Conservation (phyloP, 75 land plant genomes). For the Picea glauca region DNA sequence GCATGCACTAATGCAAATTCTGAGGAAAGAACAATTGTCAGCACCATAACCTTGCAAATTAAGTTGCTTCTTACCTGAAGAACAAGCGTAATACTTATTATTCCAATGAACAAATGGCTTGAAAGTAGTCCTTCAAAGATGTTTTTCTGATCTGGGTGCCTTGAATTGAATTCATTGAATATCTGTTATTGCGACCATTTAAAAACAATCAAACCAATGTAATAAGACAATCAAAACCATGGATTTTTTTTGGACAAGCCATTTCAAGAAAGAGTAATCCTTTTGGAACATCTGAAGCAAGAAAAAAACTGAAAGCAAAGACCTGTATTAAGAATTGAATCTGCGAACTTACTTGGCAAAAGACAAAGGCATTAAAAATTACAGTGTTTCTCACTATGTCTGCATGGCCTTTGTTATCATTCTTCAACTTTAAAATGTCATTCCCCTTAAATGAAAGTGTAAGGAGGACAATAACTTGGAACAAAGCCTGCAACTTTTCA, state of each 20-base stretch:
- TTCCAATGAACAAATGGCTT: constrained; percentile 69
- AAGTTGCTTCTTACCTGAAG: constrained; percentile 53
- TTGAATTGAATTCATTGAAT: constrained; percentile 91
- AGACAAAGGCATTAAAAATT: constrained; percentile 88
- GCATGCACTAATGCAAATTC: too few relatives aligned
- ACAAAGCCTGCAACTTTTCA: constrained; percentile 51
- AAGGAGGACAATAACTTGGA: constrained; percentile 76
- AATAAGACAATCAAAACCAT: neutral
- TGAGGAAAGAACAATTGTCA: neutral
- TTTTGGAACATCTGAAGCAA: too few relatives aligned
- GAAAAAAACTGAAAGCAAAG: neutral
- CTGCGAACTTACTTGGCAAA: constrained; percentile 71
- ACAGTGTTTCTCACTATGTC: constrained; percentile 61
- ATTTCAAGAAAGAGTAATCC: neutral
- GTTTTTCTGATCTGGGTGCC: constrained; percentile 82
- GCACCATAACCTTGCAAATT: neutral
- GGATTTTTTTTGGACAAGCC: neutral
- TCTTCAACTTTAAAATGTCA: constrained; percentile 37
- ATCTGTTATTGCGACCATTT: constrained; percentile 35
- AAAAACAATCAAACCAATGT: neutral
- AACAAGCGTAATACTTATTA: constrained; percentile 45
- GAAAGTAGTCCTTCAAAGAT: constrained; percentile 64
- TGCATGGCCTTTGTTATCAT: constrained; percentile 30
- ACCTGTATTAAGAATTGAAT: neutral
- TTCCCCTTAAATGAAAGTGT: constrained; percentile 68